phyloP scores from a whole-genome alignment of 768 basidiomycete genomes.

The Mycena capillaripes region DNA sequence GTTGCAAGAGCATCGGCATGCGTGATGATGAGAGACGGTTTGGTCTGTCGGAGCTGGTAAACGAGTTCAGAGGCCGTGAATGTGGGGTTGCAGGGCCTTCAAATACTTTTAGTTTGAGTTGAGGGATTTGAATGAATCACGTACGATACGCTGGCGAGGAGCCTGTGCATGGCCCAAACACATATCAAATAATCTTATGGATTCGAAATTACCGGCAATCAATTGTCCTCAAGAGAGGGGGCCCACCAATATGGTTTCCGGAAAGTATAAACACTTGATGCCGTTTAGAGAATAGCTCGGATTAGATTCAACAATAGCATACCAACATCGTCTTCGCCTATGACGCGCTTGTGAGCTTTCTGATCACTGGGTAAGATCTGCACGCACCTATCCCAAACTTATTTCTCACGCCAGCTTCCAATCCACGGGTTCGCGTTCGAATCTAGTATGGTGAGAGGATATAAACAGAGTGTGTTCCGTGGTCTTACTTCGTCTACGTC shows the following conservation, averaged over 20 bases:
- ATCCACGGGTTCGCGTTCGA: neutral
- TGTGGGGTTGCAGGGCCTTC: neutral
- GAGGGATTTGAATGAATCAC: neutral
- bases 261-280: neutral
- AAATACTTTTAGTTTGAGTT: neutral
- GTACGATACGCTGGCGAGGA: neutral
- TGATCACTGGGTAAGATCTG: neutral
- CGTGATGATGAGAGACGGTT: constrained; percentile 1
- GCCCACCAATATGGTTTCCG: neutral
- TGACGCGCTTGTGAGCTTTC: neutral
- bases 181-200: constrained; percentile 10
- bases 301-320: neutral
- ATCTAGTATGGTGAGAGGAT: neutral
- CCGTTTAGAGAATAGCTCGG: neutral
- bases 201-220: neutral
- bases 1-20: neutral
- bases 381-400: neutral
- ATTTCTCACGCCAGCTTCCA: neutral
- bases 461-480: neutral
- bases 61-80: neutral
- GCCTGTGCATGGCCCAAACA: constrained; percentile 1
- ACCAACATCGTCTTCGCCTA: neutral
- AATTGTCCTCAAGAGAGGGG: neutral
- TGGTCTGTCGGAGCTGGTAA: constrained; percentile 1
- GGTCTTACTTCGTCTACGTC: neutral